Evolutionary conservation across 306 rosid species (phyloP), one percentile per base, ranked within the genome.

Genomic region (Pachyrhizus erosus): DNA sequence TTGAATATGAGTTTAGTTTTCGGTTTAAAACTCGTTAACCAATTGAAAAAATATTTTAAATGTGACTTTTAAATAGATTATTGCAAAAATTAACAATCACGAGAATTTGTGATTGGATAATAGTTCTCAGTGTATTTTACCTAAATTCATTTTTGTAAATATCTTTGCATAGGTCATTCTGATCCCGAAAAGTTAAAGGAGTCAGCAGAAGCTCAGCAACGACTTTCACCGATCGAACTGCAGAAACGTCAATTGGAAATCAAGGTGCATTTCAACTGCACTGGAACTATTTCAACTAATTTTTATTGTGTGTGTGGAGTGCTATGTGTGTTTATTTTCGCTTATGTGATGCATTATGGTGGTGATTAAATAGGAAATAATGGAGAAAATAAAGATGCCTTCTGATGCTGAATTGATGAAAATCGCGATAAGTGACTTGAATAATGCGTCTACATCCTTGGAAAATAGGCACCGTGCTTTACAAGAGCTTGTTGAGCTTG

Each of bases 401-500:
- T 90, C 99, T 4, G 99, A 93, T 82, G 91, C 90, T 15, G 88
- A 95, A 31, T 77, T 95, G 91, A 95, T 95, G 94, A 90, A 85
- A 82, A 86, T 93, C 68, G 91, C 97, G 0, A 81, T 95, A 61
- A 65, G 77, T 72, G 99, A 95, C 87, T 87, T 95, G 88, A 89
- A 85, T 51, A 92, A 95, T 83, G 83, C 80, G 40, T 93, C 97
- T 66, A 39, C 91, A 13, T 82, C 98, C 70, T 80, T 87, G 87
- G 93, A 90, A 88, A 94, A 95, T 85, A 91, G 87, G 33, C 81
- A 76, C 82, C 94, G 92, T 13, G 99, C 96, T 18, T 77, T 95
- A 3, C 84, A 90, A 68, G 98, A 95, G 88, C 97, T 95, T 58
- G 86, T 91, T 55, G 72, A 84, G 55, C 99, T 95, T 45, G 99